These are phyloP conservation scores for Wallacemonas sp. DNA, from an alignment of 208 protist species.

Conservation along the genomic window DNA sequence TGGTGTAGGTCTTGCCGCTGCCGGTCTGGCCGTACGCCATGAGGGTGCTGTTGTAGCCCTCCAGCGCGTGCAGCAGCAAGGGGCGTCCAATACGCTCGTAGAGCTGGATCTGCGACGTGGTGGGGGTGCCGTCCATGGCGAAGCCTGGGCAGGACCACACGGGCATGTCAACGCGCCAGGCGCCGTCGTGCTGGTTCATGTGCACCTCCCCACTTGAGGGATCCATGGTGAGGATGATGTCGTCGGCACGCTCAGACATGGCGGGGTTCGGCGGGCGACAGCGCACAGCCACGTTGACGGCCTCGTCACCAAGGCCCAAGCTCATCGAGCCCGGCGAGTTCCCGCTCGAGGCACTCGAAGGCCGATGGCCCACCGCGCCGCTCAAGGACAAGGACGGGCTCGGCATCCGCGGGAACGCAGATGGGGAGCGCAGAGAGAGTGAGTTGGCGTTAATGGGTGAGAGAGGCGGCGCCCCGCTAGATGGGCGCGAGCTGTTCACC, in stretches of 20 bases:
- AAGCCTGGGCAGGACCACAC: conserved; percentile 65
- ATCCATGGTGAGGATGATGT: conserved; percentile 78
- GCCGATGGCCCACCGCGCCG: not conserved
- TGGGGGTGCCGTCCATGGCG: conserved; percentile 44
- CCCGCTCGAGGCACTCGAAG: conserved; percentile 9
- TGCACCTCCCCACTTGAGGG: conserved; percentile 38
- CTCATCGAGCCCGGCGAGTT: conserved; percentile 11
- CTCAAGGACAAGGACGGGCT: not conserved
- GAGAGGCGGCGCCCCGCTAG: conserved; percentile 12
- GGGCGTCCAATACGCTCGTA: conserved; percentile 88
- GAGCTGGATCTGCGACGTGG: conserved; percentile 65
- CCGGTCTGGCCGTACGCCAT: conserved; percentile 92
- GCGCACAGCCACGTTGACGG: conserved; percentile 78
- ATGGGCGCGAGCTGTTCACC: conserved; percentile 2
- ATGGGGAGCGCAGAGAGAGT: conserved; percentile 2
- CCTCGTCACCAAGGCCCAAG: conserved; percentile 35
- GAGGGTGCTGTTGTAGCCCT: conserved; percentile 90
- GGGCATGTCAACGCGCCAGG: conserved; percentile 62
- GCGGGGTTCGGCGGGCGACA: conserved; percentile 55
- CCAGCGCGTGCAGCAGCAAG: conserved; percentile 88
- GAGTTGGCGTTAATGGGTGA: conserved; percentile 13
- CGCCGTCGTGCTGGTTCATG: conserved; percentile 23
- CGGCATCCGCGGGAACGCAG: conserved; percentile 9
- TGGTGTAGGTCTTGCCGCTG: conserved; percentile 91
- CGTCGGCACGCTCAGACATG: conserved; percentile 36